phyloP scores from a whole-genome alignment of 2,329 filamentous ascomycete species.

The Fusarium pseudocircinatum region DNA sequence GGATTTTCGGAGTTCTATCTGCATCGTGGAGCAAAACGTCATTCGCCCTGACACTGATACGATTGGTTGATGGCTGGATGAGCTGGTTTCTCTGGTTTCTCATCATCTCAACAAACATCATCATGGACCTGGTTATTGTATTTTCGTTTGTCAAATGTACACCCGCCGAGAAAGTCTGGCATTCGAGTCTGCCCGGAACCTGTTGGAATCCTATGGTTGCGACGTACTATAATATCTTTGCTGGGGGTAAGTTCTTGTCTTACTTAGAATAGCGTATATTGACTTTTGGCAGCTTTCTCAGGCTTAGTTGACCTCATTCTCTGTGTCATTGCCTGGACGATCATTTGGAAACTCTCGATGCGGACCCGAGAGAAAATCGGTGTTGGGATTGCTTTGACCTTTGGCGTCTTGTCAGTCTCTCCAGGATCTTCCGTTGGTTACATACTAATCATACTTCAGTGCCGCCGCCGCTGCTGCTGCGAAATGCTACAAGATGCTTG shows the following conservation, averaged over 20 bases:
- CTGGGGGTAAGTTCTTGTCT: background rate
- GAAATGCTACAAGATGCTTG: background rate
- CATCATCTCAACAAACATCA: background rate
- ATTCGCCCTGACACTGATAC: background rate
- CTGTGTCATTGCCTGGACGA: background rate
- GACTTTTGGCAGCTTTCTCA: background rate
- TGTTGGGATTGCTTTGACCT: background rate
- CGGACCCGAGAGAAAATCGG: background rate
- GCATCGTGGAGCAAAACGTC: slow-evolving; percentile 5
- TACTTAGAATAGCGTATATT: fast-evolving
- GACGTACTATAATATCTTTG: slow-evolving; percentile 5
- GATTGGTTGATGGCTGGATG: background rate
- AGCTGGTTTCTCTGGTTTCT: background rate
- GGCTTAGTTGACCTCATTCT: background rate
- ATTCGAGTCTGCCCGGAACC: fast-evolving
- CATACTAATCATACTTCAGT: no score
- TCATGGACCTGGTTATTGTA: background rate
- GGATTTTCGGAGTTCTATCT: background rate
- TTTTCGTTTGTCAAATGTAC: slow-evolving; percentile 2
- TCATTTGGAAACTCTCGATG: slow-evolving; percentile 6
- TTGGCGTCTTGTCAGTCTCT: background rate
- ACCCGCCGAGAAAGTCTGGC: background rate
- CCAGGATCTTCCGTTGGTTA: no score
- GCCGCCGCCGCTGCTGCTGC: background rate
- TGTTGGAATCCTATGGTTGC: slow-evolving; percentile 1